Evolutionary conservation across 2,329 filamentous ascomycete genomes (phyloP), one percentile per base, ranked within the genome.

Genomic region (Cladosporium phlei): DNA sequence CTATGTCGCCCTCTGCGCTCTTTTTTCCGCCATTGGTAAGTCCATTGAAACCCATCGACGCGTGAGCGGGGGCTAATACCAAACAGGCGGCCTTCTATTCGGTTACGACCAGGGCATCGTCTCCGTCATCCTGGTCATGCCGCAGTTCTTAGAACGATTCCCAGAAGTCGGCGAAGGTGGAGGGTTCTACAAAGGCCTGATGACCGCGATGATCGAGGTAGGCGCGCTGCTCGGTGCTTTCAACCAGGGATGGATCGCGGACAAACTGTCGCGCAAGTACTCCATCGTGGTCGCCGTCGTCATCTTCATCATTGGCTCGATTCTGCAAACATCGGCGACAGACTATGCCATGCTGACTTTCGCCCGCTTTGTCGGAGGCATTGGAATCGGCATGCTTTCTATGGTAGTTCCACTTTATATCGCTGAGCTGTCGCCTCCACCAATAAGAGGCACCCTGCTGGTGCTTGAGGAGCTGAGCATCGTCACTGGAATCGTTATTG

Each of bases 401-500:
- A 56, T 61, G 68, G 72, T 49, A 49, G 66, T 38, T 65, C 72
- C 16, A 67, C 67, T 64, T 10, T 72, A 65, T 47, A 61, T 62
- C 30, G 47, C 48, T 8, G 59, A 62, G 39, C 61, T 62, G 39
- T 50, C 62, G 1, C 66, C 67, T 3, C 66, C 67, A 0, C 62
- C 70, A 40, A 60, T 69, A 4, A 54, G 68, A 34, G 69, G 68
- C 2, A 58, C 66, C 2, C 57, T 71, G 4, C 66, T 77, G 37
- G 79, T 73, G 2, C 58, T 75, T 3, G 69, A 75, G 47, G 66
- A 72, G 38, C 62, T 75, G 47, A 65, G 61, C 39, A 75, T 75
- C 40, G 70, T 73, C 10, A 58, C 66, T 16, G 72, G 74, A 2
- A 72, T 71, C 47, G 69, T 77, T 3, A 63, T 77, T 19, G 70